Percentiles rank a stretch among this genome's conserved stretches.
These are phyloP conservation scores for Pelargonium hybrid DNA, from an alignment of 441 rosid genomes.

Conservation along the genomic window DNA sequence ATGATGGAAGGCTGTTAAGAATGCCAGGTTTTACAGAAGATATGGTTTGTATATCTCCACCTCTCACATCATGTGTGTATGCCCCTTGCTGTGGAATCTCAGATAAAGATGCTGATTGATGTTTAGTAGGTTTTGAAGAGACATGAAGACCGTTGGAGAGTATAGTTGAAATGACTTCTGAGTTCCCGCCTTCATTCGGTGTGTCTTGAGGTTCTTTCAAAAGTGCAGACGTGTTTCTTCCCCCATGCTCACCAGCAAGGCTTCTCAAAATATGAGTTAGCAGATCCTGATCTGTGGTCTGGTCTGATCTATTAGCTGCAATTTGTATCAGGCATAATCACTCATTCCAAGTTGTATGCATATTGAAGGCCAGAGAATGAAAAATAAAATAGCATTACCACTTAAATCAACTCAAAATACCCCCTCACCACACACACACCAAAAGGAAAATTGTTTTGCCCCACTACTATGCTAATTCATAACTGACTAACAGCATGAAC, in stretches of 20 bases:
- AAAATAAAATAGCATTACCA: neutral
- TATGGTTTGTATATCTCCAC: constrained; percentile 18
- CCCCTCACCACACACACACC: too few species aligned
- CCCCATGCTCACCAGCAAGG: constrained; percentile 55
- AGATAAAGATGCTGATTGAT: constrained; percentile 27
- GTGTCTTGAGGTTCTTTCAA: constrained; percentile 48
- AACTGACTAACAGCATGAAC: too few species aligned
- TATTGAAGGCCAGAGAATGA: neutral
- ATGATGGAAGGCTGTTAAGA: constrained; percentile 22
- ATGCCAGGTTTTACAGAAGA: constrained; percentile 22
- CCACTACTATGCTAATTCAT: too few species aligned
- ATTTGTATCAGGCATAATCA: constrained; percentile 17
- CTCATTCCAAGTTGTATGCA: neutral
- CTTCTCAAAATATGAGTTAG: constrained; percentile 64
- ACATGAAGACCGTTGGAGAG: constrained; percentile 36
- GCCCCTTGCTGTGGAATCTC: constrained; percentile 34
- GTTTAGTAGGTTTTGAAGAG: constrained; percentile 31
- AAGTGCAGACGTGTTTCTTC: constrained; percentile 43
- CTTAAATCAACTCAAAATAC: too few species aligned
- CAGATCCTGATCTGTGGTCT: constrained; percentile 57
- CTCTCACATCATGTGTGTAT: constrained; percentile 21
- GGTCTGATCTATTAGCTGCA: constrained; percentile 65
- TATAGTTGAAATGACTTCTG: constrained; percentile 34
- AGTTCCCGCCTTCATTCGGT: constrained; percentile 38
- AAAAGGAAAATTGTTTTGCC: too few species aligned